A percentile compares a stretch with the other conserved stretches of the same genome.
phyloP scores from a whole-genome alignment of 495 filamentous ascomycete genomes.

The Chaetomium cochliodes region DNA sequence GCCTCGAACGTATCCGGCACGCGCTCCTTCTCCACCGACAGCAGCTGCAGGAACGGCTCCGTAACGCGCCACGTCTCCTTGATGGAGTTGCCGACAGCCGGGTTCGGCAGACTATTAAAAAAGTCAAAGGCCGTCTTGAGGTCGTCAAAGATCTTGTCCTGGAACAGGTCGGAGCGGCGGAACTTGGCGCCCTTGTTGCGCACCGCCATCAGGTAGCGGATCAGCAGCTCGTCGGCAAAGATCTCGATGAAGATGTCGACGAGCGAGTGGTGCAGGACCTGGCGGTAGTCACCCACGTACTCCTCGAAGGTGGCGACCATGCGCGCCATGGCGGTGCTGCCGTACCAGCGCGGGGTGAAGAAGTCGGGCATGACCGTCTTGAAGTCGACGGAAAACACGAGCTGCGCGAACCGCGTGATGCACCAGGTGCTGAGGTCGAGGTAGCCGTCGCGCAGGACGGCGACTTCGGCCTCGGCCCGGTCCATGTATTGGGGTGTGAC shows the following conservation, averaged over 20 bases:
- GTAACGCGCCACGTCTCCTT: constrained; percentile 91
- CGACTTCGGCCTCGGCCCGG: constrained; percentile 66
- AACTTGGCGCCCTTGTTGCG: constrained; percentile 91
- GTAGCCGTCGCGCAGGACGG: constrained; percentile 79
- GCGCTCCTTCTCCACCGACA: constrained; percentile 70
- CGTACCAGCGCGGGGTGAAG: constrained; percentile 89
- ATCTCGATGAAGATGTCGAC: constrained; percentile 89
- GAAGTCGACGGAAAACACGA: constrained; percentile 89
- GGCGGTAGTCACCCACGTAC: constrained; percentile 81
- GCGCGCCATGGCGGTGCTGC: constrained; percentile 74
- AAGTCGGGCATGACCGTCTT: constrained; percentile 74
- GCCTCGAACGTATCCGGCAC: constrained; percentile 74
- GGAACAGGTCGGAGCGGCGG: constrained; percentile 75
- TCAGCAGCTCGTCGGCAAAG: constrained; percentile 82
- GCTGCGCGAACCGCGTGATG: constrained; percentile 73
- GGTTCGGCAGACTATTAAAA: constrained; percentile 56
- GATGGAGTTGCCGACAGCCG: constrained; percentile 55
- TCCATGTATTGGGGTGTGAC: constrained; percentile 80
- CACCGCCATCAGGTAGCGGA: constrained; percentile 80
- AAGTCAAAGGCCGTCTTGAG: constrained; percentile 79
- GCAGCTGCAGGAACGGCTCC: constrained; percentile 70
- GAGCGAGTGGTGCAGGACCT: constrained; percentile 77
- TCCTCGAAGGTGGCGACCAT: constrained; percentile 92
- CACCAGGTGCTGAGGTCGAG: constrained; percentile 91
- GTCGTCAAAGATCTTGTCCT: constrained; percentile 88